Evolutionary conservation across 352 stramenopile genomes (phyloP).

Genomic region (Albugo laibachii): DNA sequence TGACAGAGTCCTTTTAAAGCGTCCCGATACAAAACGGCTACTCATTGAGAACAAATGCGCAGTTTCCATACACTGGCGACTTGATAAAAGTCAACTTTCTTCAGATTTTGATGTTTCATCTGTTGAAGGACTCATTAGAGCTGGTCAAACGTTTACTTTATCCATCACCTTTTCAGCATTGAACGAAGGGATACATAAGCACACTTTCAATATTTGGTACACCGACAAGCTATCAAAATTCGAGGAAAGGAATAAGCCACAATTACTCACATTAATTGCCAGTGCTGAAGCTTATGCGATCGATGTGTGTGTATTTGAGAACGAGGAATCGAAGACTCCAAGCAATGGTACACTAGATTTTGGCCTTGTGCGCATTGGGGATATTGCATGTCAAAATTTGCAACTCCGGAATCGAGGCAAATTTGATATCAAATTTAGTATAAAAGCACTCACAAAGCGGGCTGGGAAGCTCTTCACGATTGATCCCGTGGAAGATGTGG

Average conservation of each 20-base stretch:
- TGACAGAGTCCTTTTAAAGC: constrained; percentile 78
- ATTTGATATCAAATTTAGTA: constrained; percentile 82
- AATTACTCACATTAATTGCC: constrained; percentile 16
- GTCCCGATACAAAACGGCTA: constrained; percentile 75
- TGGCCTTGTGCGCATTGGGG: constrained; percentile 82
- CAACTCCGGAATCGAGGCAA: constrained; percentile 83
- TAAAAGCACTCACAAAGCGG: constrained; percentile 22
- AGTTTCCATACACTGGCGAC: constrained; percentile 55
- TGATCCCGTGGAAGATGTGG: constrained; percentile 45
- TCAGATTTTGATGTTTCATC: constrained; percentile 57
- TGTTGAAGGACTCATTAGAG: constrained; percentile 41
- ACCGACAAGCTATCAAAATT: constrained; percentile 60
- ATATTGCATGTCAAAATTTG: constrained; percentile 61
- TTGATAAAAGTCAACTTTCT: constrained; percentile 17
- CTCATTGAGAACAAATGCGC: constrained; percentile 66
- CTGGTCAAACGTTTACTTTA: constrained; percentile 38
- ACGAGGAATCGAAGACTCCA: constrained; percentile 9
- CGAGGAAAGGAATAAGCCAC: constrained; percentile 15
- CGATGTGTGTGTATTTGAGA: constrained; percentile 73
- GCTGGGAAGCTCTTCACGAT: constrained; percentile 50
- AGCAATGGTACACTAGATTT: constrained; percentile 78
- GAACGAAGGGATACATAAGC: constrained; percentile 41
- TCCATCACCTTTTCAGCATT: constrained; percentile 48
- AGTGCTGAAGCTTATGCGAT: constrained; percentile 83
- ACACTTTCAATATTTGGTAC: constrained; percentile 51